phyloP scores from a whole-genome alignment of 1,284 basidiomycete genomes.

The Sporisorium exsertum region DNA sequence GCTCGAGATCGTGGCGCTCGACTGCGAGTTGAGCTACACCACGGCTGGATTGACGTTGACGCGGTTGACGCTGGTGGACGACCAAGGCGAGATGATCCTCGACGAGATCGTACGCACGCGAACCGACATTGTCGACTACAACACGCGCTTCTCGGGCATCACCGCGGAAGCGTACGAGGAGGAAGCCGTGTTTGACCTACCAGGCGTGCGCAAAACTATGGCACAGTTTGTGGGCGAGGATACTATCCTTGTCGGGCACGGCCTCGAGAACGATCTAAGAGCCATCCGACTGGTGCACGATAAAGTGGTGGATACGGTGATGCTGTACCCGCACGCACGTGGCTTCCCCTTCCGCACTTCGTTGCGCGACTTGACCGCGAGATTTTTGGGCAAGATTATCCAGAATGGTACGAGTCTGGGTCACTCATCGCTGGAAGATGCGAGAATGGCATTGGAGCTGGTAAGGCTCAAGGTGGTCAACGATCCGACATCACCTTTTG shows the following conservation, averaged over 20 bases:
- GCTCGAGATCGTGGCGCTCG: slow-evolving; percentile 61
- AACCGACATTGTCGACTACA: slow-evolving; percentile 61
- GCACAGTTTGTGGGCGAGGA: slow-evolving; percentile 53
- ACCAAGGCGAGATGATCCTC: slow-evolving; percentile 55
- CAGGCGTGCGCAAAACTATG: slow-evolving; percentile 47
- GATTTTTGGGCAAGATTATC: slow-evolving; percentile 61
- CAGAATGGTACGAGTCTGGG: slow-evolving; percentile 58
- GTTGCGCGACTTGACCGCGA: slow-evolving; percentile 57
- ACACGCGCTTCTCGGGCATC: slow-evolving; percentile 66
- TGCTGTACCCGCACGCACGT: slow-evolving; percentile 61
- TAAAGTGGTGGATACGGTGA: slow-evolving; percentile 60
- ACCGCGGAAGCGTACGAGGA: slow-evolving; percentile 49
- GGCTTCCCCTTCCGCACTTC: slow-evolving; percentile 64
- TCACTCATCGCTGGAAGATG: slow-evolving; percentile 64
- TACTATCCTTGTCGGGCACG: slow-evolving; percentile 65
- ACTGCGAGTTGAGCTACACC: slow-evolving; percentile 66
- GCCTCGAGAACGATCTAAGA: slow-evolving; percentile 65
- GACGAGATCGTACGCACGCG: slow-evolving; percentile 58
- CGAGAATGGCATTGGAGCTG: slow-evolving; percentile 58
- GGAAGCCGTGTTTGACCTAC: slow-evolving; percentile 49
- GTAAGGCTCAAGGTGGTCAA: slow-evolving; percentile 54
- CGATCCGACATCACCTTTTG: slow-evolving; percentile 40
- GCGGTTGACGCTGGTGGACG: slow-evolving; percentile 63
- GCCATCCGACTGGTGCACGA: slow-evolving; percentile 62
- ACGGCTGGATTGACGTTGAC: slow-evolving; percentile 64